phyloP scores from a whole-genome alignment of 192 early-diverging fungal genomes.

The Mortierella antarctica region DNA sequence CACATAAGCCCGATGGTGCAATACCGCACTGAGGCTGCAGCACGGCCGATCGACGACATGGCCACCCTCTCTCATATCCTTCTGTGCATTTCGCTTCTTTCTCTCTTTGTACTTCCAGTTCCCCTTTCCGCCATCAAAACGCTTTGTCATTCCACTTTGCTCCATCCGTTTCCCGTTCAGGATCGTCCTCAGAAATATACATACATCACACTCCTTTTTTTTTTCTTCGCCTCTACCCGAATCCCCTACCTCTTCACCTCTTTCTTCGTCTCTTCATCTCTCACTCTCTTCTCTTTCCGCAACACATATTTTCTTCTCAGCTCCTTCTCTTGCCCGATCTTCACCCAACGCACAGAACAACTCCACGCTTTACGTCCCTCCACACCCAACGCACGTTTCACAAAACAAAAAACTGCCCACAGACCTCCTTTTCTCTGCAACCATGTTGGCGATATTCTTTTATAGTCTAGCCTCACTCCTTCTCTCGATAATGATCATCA shows the following conservation, averaged over 20 bases:
- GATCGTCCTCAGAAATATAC: not conserved
- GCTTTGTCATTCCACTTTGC: not conserved
- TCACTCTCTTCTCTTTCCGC: not conserved
- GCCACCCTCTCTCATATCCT: not conserved
- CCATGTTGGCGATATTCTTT: conserved; percentile 17
- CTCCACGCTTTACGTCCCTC: not conserved
- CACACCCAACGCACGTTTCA: not conserved
- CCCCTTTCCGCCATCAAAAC: not conserved
- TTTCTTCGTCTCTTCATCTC: not conserved
- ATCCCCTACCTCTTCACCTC: not conserved
- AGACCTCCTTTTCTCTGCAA: not conserved
- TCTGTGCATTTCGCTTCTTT: not conserved
- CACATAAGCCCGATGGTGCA: conserved; percentile 16
- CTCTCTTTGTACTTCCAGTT: not conserved
- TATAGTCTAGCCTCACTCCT: conserved; percentile 18
- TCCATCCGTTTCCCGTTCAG: not conserved
- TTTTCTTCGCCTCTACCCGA: not conserved
- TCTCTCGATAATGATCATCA: conserved; percentile 21
- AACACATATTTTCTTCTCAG: not conserved
- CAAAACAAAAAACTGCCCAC: not conserved
- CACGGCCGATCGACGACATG: not conserved
- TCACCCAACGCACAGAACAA: too few relatives aligned
- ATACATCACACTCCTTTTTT: not conserved
- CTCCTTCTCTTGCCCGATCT: not conserved
- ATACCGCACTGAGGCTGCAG: not conserved